Percentiles rank a stretch among this genome's conserved stretches.
Conservation (phyloP, 371 early-diverging fungal species). For the Lichtheimia ornata region DNA sequence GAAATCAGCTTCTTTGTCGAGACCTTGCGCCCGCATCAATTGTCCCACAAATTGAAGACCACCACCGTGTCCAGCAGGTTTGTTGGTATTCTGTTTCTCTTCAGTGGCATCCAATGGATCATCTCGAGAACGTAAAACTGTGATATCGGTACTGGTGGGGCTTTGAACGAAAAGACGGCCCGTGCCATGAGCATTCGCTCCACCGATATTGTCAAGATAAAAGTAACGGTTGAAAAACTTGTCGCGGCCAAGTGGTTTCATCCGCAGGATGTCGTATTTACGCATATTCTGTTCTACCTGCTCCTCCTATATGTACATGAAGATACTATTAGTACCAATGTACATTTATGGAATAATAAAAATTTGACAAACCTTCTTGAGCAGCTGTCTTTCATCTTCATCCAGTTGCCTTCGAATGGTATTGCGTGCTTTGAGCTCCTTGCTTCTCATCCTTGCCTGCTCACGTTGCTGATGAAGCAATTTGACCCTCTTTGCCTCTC, state of each 20-base stretch:
- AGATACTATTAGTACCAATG: background rate
- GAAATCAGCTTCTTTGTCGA: constrained; percentile 23
- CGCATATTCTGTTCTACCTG: constrained; percentile 69
- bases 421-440: constrained; percentile 46
- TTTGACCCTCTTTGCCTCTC: constrained; percentile 45
- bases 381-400: constrained; percentile 49
- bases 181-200: constrained; percentile 57
- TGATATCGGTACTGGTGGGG: constrained; percentile 53
- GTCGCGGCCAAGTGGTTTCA: constrained; percentile 81
- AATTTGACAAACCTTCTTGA: constrained; percentile 30
- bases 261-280: constrained; percentile 62
- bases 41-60: constrained; percentile 33
- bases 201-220: constrained; percentile 79
- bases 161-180: constrained; percentile 68
- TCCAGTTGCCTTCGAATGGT: constrained; percentile 51
- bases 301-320: constrained; percentile 35
- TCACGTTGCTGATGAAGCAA: constrained; percentile 51
- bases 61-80: constrained; percentile 40
- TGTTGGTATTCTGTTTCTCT: constrained; percentile 14
- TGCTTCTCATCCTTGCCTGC: constrained; percentile 44
- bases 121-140: constrained; percentile 38
- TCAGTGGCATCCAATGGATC: constrained; percentile 11
- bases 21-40: constrained; percentile 33
- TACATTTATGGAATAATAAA: background rate
- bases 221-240: constrained; percentile 84